phyloP scores from a whole-genome alignment of 306 rosid species.

The Pueraria montana region DNA sequence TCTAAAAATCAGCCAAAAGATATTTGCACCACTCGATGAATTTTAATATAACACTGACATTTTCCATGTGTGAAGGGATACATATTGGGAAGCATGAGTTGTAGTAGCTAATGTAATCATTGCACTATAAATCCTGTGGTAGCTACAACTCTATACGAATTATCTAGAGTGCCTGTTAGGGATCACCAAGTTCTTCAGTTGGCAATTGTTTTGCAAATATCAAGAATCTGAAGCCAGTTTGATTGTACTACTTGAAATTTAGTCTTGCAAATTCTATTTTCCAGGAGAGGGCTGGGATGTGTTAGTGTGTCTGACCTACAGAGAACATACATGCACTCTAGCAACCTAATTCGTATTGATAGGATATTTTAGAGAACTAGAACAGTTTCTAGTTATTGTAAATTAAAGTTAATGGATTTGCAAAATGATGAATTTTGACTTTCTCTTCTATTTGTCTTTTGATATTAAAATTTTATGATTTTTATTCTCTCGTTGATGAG shows the following conservation, averaged over 20 bases:
- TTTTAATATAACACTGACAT: conserved; percentile 14
- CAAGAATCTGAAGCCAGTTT: conserved; percentile 9
- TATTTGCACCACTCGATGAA: not conserved
- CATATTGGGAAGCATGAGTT: not conserved
- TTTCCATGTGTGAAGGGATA: conserved; percentile 14
- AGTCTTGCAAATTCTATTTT: not conserved
- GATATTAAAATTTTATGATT: too few species aligned
- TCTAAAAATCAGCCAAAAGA: not conserved
- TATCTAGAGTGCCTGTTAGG: not conserved
- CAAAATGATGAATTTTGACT: not conserved
- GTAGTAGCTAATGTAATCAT: conserved; percentile 8
- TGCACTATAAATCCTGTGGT: conserved; percentile 1
- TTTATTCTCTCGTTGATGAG: not conserved
- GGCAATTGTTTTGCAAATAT: not conserved
- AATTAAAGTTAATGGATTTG: not conserved
- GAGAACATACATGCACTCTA: not conserved
- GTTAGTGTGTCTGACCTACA: not conserved
- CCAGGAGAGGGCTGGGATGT: conserved; percentile 5
- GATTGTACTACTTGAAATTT: not conserved
- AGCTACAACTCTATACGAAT: not conserved
- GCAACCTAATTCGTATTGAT: conserved; percentile 3
- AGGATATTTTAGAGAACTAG: not conserved
- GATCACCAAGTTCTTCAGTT: conserved; percentile 13
- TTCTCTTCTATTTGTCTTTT: conserved; percentile 19
- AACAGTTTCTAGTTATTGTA: not conserved